phyloP scores from a whole-genome alignment of 441 rosid species.

The Populus hybrid region DNA sequence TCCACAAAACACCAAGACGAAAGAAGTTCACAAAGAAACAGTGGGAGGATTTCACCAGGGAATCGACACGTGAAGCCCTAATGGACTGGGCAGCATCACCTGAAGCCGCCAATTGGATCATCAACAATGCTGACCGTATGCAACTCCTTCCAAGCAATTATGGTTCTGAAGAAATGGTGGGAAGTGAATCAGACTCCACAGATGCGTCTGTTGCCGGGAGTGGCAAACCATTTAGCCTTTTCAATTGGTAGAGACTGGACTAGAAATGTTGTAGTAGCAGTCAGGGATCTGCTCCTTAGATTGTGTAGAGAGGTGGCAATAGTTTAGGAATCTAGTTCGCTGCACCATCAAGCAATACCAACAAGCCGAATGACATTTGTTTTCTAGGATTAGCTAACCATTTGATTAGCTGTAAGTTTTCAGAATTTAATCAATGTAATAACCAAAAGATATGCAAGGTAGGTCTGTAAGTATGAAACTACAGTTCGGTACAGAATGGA shows the following conservation, averaged over 20 bases:
- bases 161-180: constrained; percentile 48
- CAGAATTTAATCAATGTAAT: not conserved
- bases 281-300: not conserved
- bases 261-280: not conserved
- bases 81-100: constrained; percentile 75
- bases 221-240: constrained; percentile 30
- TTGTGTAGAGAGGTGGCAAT: constrained; percentile 8
- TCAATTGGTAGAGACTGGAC: constrained; percentile 32
- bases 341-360: constrained; percentile 4
- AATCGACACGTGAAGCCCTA: constrained; percentile 76
- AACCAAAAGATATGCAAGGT: not conserved
- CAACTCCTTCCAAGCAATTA: constrained; percentile 48
- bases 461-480: not conserved
- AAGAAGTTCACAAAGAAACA: constrained; percentile 63
- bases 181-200: constrained; percentile 66
- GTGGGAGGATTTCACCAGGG: constrained; percentile 73
- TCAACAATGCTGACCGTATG: constrained; percentile 67
- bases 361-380: not conserved
- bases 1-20: constrained; percentile 52
- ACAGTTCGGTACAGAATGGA: not conserved
- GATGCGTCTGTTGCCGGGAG: constrained; percentile 39
- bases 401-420: not conserved
- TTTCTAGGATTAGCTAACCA: not conserved
- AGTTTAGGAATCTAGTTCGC: constrained; percentile 10
- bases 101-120: constrained; percentile 67